Evolutionary conservation across 1,284 basidiomycete genomes (phyloP).

Genomic region (Tilletia walkeri): DNA sequence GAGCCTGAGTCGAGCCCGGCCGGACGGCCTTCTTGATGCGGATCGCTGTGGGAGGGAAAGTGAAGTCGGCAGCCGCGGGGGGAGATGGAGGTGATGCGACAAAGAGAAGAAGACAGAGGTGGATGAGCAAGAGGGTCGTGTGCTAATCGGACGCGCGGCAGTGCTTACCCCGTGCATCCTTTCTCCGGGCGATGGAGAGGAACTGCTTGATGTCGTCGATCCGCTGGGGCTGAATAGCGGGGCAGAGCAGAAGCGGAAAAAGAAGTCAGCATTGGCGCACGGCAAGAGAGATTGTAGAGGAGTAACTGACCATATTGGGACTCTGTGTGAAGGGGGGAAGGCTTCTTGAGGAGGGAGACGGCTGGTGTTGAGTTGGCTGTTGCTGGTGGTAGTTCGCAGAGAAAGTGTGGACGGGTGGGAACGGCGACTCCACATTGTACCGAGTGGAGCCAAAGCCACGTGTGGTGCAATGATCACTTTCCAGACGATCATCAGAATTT

Average conservation of each 20-base stretch:
- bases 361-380: not conserved
- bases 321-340: not conserved
- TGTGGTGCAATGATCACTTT: not conserved
- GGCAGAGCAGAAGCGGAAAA: not conserved
- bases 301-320: not conserved
- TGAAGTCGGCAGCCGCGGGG: not conserved
- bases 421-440: too few species aligned
- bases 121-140: not conserved
- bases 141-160: not conserved
- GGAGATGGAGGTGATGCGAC: not conserved
- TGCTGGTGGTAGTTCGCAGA: not conserved
- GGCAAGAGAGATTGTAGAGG: not conserved
- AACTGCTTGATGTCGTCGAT: slow-evolving; percentile 98
- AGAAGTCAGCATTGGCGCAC: not conserved
- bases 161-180: slow-evolving; percentile 63
- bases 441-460: too few species aligned
- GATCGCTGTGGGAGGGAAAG: slow-evolving; percentile 66
- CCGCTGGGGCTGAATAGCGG: slow-evolving; percentile 77
- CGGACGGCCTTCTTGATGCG: slow-evolving; percentile 88
- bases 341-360: not conserved
- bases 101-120: not conserved
- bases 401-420: not conserved
- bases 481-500: too few species aligned
- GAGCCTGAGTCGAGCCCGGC: slow-evolving; percentile 67
- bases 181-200: slow-evolving; percentile 86